Percentiles rank a stretch among this genome's conserved stretches.
Evolutionary conservation across 495 filamentous ascomycete species (phyloP).

Genomic region (Aspergillus coremiiformis): DNA sequence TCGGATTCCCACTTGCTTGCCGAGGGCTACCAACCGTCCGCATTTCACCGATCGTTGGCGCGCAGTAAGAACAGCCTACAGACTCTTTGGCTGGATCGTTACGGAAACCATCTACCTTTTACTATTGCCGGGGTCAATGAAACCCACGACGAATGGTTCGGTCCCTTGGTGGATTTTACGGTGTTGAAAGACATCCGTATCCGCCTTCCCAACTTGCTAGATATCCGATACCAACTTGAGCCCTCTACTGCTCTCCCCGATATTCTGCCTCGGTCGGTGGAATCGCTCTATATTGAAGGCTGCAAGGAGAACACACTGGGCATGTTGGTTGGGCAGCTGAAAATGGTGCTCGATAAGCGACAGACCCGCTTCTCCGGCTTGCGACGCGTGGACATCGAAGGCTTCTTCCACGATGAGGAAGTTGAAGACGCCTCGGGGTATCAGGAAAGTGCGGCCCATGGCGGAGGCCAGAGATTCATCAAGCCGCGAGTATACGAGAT

Average conservation of each 20-base stretch:
- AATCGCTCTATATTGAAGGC: constrained; percentile 26
- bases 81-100: constrained; percentile 29
- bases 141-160: constrained; percentile 31
- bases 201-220: constrained; percentile 29
- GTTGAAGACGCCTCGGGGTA: constrained; percentile 14
- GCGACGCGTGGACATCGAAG: constrained; percentile 24
- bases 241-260: constrained; percentile 19
- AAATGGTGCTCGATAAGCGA: constrained; percentile 19
- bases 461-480: constrained; percentile 10
- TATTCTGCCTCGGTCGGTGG: constrained; percentile 24
- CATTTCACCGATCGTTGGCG: constrained; percentile 23
- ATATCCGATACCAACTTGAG: constrained; percentile 22
- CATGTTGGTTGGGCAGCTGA: constrained; percentile 25
- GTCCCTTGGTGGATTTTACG: constrained; percentile 24
- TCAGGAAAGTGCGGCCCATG: neutral
- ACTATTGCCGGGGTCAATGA: constrained; percentile 27
- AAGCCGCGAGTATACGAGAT: constrained; percentile 23
- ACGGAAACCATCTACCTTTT: constrained; percentile 27
- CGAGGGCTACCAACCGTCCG: constrained; percentile 23
- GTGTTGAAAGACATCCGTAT: constrained; percentile 29
- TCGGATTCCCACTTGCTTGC: constrained; percentile 23
- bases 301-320: constrained; percentile 24
- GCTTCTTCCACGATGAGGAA: constrained; percentile 25
- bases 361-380: constrained; percentile 13
- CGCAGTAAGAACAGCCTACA: constrained; percentile 23